A percentile compares a stretch with the other conserved stretches of the same genome.
Conservation (phyloP, 176 grass and related monocot species). For the Ananas comosus region DNA sequence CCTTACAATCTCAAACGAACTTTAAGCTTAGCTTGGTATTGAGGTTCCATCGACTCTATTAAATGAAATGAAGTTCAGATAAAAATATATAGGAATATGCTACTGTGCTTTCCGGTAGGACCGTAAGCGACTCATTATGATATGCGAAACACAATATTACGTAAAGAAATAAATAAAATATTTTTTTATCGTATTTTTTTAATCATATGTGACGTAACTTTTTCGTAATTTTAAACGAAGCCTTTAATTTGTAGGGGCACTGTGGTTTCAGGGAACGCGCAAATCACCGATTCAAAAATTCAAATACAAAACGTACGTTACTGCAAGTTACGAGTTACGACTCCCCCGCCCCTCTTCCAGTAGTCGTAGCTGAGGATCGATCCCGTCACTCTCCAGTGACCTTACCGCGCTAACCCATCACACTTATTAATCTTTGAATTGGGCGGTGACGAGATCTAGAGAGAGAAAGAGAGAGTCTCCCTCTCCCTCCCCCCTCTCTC, state of each 20-base stretch:
- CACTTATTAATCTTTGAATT: neutral
- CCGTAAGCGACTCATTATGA: too few species aligned
- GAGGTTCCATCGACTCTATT: too few species aligned
- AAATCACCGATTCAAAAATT: slow-evolving; percentile 18
- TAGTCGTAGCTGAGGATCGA: neutral
- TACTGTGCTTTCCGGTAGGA: too few species aligned
- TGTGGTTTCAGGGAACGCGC: neutral
- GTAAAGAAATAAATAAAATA: too few species aligned
- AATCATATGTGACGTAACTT: too few species aligned
- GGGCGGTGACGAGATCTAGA: slow-evolving; percentile 16
- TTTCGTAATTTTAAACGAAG: too few species aligned
- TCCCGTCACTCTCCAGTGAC: slow-evolving; percentile 15
- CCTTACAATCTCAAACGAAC: too few species aligned
- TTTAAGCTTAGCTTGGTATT: too few species aligned
- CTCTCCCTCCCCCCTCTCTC: neutral
- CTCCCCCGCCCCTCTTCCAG: neutral
- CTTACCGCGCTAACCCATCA: neutral
- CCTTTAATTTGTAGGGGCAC: neutral
- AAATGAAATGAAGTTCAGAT: too few species aligned
- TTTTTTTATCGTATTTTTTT: too few species aligned
- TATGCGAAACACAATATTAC: too few species aligned
- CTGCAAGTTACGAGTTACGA: neutral
- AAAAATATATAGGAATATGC: too few species aligned
- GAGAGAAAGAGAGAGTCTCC: neutral
- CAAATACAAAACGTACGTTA: slow-evolving; percentile 33